phyloP scores from a whole-genome alignment of 257 asterid species.

The Plantago ovata region DNA sequence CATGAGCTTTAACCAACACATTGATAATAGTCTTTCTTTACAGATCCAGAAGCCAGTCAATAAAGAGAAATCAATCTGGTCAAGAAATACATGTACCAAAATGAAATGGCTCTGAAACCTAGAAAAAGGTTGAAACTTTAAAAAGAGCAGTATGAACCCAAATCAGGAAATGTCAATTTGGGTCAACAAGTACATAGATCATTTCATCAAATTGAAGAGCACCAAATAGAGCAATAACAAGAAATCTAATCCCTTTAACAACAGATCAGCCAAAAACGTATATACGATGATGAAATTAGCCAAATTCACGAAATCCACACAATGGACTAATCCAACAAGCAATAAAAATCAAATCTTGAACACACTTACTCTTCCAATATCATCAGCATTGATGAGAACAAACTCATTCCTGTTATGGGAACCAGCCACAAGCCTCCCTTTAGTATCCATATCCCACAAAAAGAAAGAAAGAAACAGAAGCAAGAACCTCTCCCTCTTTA shows the following conservation, averaged over 20 bases:
- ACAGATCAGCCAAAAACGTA: too few species aligned
- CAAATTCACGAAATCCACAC: neutral
- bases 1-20: neutral
- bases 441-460: constrained; percentile 48
- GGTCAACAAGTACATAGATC: too few species aligned
- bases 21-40: neutral
- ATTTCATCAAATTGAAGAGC: neutral
- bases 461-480: too few species aligned
- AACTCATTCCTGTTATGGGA: constrained; percentile 92
- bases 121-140: constrained; percentile 10
- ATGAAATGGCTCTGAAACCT: constrained; percentile 25
- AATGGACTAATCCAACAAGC: neutral
- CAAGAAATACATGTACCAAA: constrained; percentile 12
- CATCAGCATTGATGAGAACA: constrained; percentile 94
- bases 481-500: constrained; percentile 13
- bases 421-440: constrained; percentile 93
- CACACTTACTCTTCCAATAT: constrained; percentile 75
- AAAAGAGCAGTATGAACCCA: constrained; percentile 20
- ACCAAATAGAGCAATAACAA: neutral
- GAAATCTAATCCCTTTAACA: too few species aligned
- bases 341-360: constrained; percentile 13
- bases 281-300: too few species aligned
- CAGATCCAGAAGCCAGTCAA: constrained; percentile 15
- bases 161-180: constrained; percentile 8
- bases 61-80: neutral